Conservation (phyloP, 139 green algal species). For the Pleodorina starrii region DNA sequence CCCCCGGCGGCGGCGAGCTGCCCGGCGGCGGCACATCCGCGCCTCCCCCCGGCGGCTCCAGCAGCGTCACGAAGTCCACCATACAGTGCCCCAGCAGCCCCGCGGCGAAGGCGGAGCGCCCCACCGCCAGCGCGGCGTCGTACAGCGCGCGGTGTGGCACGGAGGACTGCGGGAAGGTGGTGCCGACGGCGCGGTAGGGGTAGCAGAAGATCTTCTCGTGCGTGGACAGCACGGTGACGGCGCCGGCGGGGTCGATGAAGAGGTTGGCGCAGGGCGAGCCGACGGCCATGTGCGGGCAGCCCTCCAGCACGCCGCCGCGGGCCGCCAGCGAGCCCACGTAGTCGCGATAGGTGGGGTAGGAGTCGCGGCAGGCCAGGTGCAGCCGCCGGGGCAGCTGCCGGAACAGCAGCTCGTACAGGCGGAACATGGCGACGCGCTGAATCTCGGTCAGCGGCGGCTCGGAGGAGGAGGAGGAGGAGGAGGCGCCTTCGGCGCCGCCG, state of each 20-base stretch:
- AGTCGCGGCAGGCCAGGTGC: conserved; percentile 38
- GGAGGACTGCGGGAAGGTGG: conserved; percentile 76
- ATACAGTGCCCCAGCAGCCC: conserved; percentile 72
- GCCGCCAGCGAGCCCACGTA: conserved; percentile 55
- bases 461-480: neutral
- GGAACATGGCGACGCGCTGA: conserved; percentile 55
- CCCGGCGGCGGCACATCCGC: neutral
- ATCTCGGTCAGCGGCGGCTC: conserved; percentile 49
- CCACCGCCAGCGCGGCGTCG: conserved; percentile 65
- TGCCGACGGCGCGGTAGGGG: conserved; percentile 68
- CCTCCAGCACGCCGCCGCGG: conserved; percentile 74
- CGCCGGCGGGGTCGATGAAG: conserved; percentile 73
- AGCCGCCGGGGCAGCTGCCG: conserved; percentile 57
- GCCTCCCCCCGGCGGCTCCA: conserved; percentile 42
- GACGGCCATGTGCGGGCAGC: conserved; percentile 61
- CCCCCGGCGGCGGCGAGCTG: neutral
- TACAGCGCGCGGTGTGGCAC: conserved; percentile 69
- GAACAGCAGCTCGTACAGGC: conserved; percentile 58
- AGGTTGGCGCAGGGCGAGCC: conserved; percentile 75
- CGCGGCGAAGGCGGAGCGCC: conserved; percentile 44
- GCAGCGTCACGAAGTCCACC: conserved; percentile 73
- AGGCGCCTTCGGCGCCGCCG: conserved; percentile 8
- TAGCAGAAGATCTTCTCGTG: conserved; percentile 79
- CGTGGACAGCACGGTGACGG: conserved; percentile 68
- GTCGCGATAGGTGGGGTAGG: conserved; percentile 63